Evolutionary conservation across 345 rosid species (phyloP).

Genomic region (Syzygium aromaticum): DNA sequence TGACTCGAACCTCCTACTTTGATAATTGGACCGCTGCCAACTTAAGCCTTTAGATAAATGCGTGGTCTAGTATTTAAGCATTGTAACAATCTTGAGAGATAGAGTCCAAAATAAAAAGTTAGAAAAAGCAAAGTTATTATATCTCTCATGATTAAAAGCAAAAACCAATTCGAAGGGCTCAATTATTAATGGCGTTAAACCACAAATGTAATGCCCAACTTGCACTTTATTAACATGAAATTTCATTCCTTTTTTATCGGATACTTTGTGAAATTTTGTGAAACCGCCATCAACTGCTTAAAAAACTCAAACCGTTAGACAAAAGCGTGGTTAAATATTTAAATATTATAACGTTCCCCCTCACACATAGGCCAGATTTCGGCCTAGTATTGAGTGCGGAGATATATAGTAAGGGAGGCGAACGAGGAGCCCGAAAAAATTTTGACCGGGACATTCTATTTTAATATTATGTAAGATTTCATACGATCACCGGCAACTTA

Average conservation of each 20-base stretch:
- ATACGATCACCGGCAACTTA: neutral
- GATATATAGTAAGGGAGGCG: neutral
- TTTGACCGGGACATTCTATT: neutral
- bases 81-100: neutral
- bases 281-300: too few relatives aligned
- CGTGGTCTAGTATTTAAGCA: neutral
- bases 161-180: neutral
- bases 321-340: neutral
- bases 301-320: neutral
- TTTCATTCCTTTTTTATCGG: neutral
- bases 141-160: neutral
- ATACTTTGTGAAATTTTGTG: neutral
- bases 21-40: neutral
- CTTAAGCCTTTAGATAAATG: neutral
- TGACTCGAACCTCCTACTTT: neutral
- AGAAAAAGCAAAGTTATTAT: neutral
- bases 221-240: neutral
- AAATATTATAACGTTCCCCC: neutral
- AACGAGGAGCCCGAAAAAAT: neutral
- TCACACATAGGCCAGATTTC: fast-evolving
- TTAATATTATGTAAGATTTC: neutral
- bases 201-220: neutral
- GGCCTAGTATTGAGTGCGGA: neutral
- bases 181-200: neutral
- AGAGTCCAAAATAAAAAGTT: neutral